These are phyloP conservation scores for Clonostachys rhizophaga DNA, from an alignment of 2,329 filamentous ascomycete genomes.

Conservation along the genomic window DNA sequence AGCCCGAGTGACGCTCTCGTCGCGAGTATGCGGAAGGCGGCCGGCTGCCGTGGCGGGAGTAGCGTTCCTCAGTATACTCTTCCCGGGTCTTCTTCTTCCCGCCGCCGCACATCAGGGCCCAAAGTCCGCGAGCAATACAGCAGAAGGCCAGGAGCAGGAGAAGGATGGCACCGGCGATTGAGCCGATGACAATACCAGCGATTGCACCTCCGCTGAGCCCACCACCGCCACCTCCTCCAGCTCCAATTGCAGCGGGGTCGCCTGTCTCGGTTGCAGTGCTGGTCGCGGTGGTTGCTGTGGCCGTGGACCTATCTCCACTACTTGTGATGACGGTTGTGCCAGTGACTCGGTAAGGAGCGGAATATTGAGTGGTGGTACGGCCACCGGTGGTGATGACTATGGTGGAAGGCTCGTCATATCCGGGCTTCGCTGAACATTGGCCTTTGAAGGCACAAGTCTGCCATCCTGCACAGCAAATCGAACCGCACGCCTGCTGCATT, in stretches of 20 bases:
- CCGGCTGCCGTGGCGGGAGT: conserved; percentile 41
- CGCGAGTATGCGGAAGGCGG: conserved; percentile 32
- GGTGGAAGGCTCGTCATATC: conserved; percentile 34
- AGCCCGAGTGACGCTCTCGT: conserved; percentile 51
- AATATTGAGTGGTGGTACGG: conserved; percentile 50
- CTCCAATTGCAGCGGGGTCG: conserved; percentile 33
- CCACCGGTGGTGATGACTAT: conserved; percentile 39
- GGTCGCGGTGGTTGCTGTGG: conserved; percentile 39
- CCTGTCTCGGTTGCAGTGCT: conserved; percentile 45
- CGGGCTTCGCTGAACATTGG: conserved; percentile 52
- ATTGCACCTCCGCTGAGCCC: conserved; percentile 68
- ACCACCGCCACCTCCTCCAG: conserved; percentile 27
- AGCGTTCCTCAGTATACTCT: conserved; percentile 60
- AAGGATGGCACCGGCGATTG: conserved; percentile 61
- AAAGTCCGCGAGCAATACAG: conserved; percentile 61
- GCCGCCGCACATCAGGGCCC: conserved; percentile 61
- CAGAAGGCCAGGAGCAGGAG: conserved; percentile 71
- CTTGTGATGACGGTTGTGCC: conserved; percentile 50
- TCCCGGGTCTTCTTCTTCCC: conserved; percentile 48
- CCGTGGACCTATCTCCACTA: conserved; percentile 40
- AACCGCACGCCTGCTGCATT: conserved; percentile 59
- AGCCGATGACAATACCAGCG: conserved; percentile 75
- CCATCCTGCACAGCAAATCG: conserved; percentile 64
- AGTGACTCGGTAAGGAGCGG: conserved; percentile 45
- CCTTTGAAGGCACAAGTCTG: conserved; percentile 60